A percentile compares a stretch with the other conserved stretches of the same genome.
phyloP scores from a whole-genome alignment of 768 basidiomycete genomes.

The Tulasnella sp. region DNA sequence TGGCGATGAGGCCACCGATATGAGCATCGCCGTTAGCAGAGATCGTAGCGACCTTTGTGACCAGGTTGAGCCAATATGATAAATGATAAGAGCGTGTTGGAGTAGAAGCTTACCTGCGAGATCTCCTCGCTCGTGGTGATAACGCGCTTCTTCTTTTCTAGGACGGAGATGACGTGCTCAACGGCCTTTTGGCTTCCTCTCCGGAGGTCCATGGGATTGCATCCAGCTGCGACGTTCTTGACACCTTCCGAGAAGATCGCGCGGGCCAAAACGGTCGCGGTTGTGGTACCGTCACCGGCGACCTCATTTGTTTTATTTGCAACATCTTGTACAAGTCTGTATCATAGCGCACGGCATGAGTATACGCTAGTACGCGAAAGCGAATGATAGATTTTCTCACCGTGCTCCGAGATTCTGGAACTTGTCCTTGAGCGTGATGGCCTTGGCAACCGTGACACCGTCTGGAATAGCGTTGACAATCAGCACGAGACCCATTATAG shows the following conservation, averaged over 20 bases:
- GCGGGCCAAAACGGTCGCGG: slow-evolving; percentile 90
- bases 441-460: slow-evolving; percentile 96
- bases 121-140: slow-evolving; percentile 98
- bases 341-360: neutral
- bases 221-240: slow-evolving; percentile 97
- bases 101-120: slow-evolving; percentile 44
- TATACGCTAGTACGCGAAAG: neutral
- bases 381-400: slow-evolving; percentile 40
- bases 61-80: neutral
- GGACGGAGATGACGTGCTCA: slow-evolving; percentile 84
- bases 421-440: slow-evolving; percentile 89
- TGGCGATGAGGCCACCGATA: slow-evolving; percentile 88
- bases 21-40: slow-evolving; percentile 75
- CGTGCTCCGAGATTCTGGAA: slow-evolving; percentile 98
- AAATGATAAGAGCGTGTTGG: no score
- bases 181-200: slow-evolving; percentile 97
- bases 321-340: slow-evolving; percentile 86
- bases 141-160: slow-evolving; percentile 77
- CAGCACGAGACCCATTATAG: neutral
- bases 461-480: slow-evolving; percentile 36
- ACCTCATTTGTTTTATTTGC: slow-evolving; percentile 94
- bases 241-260: slow-evolving; percentile 98
- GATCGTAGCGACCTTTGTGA: slow-evolving; percentile 88
- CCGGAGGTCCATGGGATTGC: slow-evolving; percentile 99
- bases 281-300: slow-evolving; percentile 97